Conservation (phyloP, 805 yeast genomes). For the Tetrapisispora phaffii region DNA sequence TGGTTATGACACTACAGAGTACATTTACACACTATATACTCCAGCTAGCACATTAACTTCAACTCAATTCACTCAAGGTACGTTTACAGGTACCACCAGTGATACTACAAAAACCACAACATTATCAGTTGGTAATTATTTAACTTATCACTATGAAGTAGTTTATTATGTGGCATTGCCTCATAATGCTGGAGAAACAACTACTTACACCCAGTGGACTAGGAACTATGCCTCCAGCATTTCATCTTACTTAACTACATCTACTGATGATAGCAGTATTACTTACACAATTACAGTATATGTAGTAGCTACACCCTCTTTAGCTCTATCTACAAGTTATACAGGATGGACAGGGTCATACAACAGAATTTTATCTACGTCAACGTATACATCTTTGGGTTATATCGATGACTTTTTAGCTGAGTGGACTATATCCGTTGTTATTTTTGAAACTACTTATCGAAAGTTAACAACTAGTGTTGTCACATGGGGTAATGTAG, state of each 20-base stretch:
- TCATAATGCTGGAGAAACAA: neutral
- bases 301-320: neutral
- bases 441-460: neutral
- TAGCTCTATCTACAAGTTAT: neutral
- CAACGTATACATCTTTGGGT: conserved; percentile 5
- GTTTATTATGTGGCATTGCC: neutral
- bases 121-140: too few relatives aligned
- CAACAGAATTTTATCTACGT: neutral
- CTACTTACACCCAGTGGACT: neutral
- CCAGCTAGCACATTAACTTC: neutral
- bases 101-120: neutral
- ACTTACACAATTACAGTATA: neutral
- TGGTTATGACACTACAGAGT: neutral
- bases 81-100: neutral
- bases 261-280: neutral
- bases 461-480: too few relatives aligned
- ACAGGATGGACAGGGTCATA: neutral
- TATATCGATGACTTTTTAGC: neutral
- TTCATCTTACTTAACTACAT: neutral
- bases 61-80: neutral
- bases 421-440: neutral
- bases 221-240: neutral
- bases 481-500: too few relatives aligned
- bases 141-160: neutral
- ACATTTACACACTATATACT: neutral